A percentile compares a stretch with the other conserved stretches of the same genome.
phyloP scores from a whole-genome alignment of 1,284 basidiomycete species.

The Ceratobasidium sp. region DNA sequence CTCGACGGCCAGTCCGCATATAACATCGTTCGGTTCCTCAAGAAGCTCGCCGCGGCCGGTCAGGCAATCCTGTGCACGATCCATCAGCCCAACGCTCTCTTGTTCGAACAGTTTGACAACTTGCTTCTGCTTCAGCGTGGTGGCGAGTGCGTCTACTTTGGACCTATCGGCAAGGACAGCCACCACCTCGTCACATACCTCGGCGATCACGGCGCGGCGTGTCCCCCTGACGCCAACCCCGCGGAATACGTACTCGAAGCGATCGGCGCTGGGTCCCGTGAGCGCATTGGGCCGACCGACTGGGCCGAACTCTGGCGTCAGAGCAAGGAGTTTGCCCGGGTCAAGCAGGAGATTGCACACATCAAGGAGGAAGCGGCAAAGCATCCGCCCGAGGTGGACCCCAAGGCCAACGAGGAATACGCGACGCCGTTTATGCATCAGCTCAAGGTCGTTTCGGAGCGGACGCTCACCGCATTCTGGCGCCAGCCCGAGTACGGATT shows the following conservation, averaged over 20 bases:
- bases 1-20: slow-evolving; percentile 70
- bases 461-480: slow-evolving; percentile 86
- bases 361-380: slow-evolving; percentile 57
- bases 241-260: slow-evolving; percentile 66
- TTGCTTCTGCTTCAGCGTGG: slow-evolving; percentile 64
- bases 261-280: slow-evolving; percentile 80
- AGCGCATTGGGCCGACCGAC: slow-evolving; percentile 74
- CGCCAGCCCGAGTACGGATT: slow-evolving; percentile 81
- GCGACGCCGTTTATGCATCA: slow-evolving; percentile 86
- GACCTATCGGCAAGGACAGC: slow-evolving; percentile 66
- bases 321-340: slow-evolving; percentile 60
- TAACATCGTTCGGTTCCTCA: slow-evolving; percentile 67
- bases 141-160: slow-evolving; percentile 69
- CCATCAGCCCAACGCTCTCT: slow-evolving; percentile 68
- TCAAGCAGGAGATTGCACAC: slow-evolving; percentile 60
- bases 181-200: slow-evolving; percentile 66
- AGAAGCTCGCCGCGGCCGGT: slow-evolving; percentile 83
- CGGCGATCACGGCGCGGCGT: slow-evolving; percentile 63
- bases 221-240: slow-evolving; percentile 66
- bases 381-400: slow-evolving; percentile 40
- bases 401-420: slow-evolving; percentile 53
- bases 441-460: slow-evolving; percentile 76
- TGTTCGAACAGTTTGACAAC: slow-evolving; percentile 67
- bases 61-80: slow-evolving; percentile 69
- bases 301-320: slow-evolving; percentile 83